A percentile compares a stretch with the other conserved stretches of the same genome.
These are phyloP conservation scores for Auriculariales sp. DNA, from an alignment of 768 basidiomycete species.

Conservation along the genomic window DNA sequence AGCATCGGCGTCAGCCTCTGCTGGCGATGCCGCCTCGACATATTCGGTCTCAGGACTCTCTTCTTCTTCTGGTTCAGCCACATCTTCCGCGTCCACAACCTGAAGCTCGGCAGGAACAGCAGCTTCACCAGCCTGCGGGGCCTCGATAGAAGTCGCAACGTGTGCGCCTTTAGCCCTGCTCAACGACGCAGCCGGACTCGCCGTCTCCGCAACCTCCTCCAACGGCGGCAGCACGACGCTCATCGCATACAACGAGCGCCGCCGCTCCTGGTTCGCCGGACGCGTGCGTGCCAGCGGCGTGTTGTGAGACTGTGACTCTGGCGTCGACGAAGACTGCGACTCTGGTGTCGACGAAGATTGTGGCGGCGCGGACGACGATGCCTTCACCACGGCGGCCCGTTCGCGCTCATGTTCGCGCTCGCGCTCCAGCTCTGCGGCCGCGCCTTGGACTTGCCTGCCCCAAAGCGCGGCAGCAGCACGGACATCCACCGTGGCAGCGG, in stretches of 20 bases:
- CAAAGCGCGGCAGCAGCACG: slow-evolving; percentile 7
- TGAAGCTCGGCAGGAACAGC: neutral
- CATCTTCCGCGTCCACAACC: neutral
- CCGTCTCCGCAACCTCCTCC: slow-evolving; percentile 52
- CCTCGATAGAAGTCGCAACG: no score
- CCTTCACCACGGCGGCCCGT: neutral
- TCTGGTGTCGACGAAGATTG: neutral
- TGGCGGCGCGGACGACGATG: neutral
- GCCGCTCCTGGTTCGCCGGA: slow-evolving; percentile 31
- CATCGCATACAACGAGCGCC: slow-evolving; percentile 52
- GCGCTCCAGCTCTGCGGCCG: neutral
- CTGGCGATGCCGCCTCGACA: neutral
- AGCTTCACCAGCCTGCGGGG: no score
- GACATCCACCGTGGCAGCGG: slow-evolving; percentile 7
- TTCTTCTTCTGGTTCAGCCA: neutral
- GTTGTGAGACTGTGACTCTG: neutral
- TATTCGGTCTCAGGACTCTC: neutral
- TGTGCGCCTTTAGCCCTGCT: neutral
- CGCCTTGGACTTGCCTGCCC: slow-evolving; percentile 5
- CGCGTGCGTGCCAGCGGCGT: neutral
- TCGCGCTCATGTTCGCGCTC: neutral
- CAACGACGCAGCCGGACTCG: slow-evolving; percentile 1
- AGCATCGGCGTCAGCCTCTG: neutral
- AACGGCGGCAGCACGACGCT: slow-evolving; percentile 47
- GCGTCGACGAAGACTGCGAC: neutral